A percentile compares a stretch with the other conserved stretches of the same genome.
phyloP scores from a whole-genome alignment of 2,329 filamentous ascomycete genomes.

The Cadophora malorum region DNA sequence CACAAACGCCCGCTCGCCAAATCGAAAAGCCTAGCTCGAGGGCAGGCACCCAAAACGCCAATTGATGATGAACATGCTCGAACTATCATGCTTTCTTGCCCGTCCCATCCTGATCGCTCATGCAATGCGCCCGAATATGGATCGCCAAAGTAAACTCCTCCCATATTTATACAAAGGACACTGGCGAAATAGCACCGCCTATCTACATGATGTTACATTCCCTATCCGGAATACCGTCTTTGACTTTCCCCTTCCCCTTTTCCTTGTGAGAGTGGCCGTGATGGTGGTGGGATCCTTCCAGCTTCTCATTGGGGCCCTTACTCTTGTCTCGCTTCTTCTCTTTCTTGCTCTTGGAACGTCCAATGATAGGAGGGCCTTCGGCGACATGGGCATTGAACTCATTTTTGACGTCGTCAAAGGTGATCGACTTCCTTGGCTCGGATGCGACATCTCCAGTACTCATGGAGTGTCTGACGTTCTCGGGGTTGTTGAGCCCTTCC shows the following conservation, averaged over 20 bases:
- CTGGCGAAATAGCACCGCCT: background rate
- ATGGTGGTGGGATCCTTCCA: constrained; percentile 38
- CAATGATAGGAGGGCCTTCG: constrained; percentile 1
- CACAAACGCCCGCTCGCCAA: background rate
- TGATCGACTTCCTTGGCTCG: constrained; percentile 27
- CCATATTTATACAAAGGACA: constrained; percentile 2
- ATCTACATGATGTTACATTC: constrained; percentile 56
- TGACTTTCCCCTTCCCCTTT: constrained; percentile 41
- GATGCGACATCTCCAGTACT: constrained; percentile 21
- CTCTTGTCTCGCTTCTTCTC: constrained; percentile 41
- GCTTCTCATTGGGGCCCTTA: constrained; percentile 34
- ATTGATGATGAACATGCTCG: background rate
- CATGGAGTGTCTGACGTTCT: constrained; percentile 27
- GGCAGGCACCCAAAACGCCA: constrained; percentile 4
- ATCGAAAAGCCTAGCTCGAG: constrained; percentile 4
- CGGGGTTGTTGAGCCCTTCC: constrained; percentile 39
- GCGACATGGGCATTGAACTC: constrained; percentile 21
- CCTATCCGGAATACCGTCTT: constrained; percentile 49
- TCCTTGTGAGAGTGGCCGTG: constrained; percentile 36
- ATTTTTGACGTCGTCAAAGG: constrained; percentile 28
- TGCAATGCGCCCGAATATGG: background rate
- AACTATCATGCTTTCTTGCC: constrained; percentile 4
- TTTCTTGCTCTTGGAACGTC: constrained; percentile 36
- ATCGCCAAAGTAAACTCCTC: background rate
- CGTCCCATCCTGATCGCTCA: background rate